phyloP scores from a whole-genome alignment of 2,329 filamentous ascomycete genomes.

The Cordyceps tenuipes region DNA sequence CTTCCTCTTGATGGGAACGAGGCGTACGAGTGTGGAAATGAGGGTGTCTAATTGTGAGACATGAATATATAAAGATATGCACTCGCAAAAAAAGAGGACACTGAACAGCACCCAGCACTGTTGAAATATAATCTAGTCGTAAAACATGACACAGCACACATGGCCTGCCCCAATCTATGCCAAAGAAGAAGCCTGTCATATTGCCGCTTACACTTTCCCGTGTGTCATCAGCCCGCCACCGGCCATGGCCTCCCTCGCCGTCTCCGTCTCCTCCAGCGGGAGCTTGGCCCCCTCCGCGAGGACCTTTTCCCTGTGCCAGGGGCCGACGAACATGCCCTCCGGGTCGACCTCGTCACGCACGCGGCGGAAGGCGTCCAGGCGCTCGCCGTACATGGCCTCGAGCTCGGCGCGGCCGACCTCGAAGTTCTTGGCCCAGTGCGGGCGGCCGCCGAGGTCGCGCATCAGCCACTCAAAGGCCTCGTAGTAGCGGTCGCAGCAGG shows the following conservation, averaged over 20 bases:
- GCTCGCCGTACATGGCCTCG: slow-evolving; percentile 58
- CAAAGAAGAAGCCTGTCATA: too few species aligned
- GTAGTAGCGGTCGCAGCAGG: slow-evolving; percentile 71
- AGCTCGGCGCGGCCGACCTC: slow-evolving; percentile 52
- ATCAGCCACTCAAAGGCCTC: slow-evolving; percentile 87
- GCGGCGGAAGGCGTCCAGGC: slow-evolving; percentile 57
- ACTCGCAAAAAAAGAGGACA: too few species aligned
- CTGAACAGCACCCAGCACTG: too few species aligned
- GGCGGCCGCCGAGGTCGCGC: slow-evolving; percentile 71
- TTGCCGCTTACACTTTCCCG: not conserved
- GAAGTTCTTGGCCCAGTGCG: slow-evolving; percentile 95
- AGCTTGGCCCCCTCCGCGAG: slow-evolving; percentile 29
- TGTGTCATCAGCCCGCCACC: slow-evolving; percentile 6
- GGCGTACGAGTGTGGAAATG: too few species aligned
- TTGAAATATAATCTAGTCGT: too few species aligned
- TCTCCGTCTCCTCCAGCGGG: slow-evolving; percentile 30
- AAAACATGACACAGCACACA: too few species aligned
- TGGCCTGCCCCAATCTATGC: too few species aligned
- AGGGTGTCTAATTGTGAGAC: too few species aligned
- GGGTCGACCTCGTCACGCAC: slow-evolving; percentile 66
- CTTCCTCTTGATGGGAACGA: too few species aligned
- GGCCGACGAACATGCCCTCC: slow-evolving; percentile 79
- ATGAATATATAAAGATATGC: too few species aligned
- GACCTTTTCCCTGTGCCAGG: slow-evolving; percentile 75
- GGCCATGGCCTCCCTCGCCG: slow-evolving; percentile 13